Evolutionary conservation across 768 basidiomycete species (phyloP), one percentile per base, ranked within the genome.

Genomic region (Tylopilus rubrobrunneus): DNA sequence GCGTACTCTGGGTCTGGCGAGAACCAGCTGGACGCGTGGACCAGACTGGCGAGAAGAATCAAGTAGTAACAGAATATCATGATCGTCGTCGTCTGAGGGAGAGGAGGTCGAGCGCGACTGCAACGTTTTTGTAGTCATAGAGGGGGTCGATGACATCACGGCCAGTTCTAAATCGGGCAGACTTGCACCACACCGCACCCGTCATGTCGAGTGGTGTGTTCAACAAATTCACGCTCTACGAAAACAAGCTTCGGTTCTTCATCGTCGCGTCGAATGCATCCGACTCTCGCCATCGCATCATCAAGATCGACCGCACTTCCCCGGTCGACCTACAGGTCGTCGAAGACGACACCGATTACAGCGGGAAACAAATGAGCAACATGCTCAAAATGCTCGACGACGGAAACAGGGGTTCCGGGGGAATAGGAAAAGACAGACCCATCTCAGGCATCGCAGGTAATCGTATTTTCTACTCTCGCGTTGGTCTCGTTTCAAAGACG

Each of bases 361-460:
- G 81, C 47, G 86, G 87, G 25, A 87, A 85, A 66, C 88, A 98
- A 71, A 90, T 97, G 84, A 89, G 82, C 48, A 84, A 85, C 33
- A 83, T 98, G 76, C 76, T 98, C 58, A 90, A 89, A 72, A 97
- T 96, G 92, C 78, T 98, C 9, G 92, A 95, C 56, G 93, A 97
- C 62, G 96, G 95, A 23, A 99, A 97, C 71, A 88, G 85, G 70
- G 79, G 78, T 1, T 86, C 86, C 4, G 96, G 95, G 6, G 93
- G 95, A 8, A 72, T 99, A 56, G 91, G 86, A 15, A 93, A 78
- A 70, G 84, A 81, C 7, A 84, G 77, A 60, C 78, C 82, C 45
- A 90, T 90, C 69, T 96, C 89, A 73, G 90, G 89, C 1, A 79
- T 94, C 57, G 90, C 86, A 19, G 90, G 89, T 87, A 56, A 79